Base-by-base conservation (phyloP, 768 basidiomycete genomes). In the Rubroboletus satanas region DNA sequence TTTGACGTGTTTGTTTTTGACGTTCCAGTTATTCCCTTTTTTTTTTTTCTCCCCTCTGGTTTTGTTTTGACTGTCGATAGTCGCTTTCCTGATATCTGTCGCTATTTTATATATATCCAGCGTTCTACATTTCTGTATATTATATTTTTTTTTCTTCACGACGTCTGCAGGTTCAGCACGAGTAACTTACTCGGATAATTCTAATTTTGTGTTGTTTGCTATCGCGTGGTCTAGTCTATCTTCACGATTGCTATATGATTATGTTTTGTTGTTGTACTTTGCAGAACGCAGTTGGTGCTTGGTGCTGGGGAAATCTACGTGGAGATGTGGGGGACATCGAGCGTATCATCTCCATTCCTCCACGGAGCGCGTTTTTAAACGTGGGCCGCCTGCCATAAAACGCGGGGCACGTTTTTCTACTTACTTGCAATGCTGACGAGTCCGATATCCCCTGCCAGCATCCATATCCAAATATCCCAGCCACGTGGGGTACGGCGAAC, bases 131-230 rank as follows among this genome's bases (percentile, higher is more conserved):
- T 59, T 59, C 62, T 67, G 67, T 67, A 69, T 36, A 60, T 45
- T 51, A 49, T 69, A 60, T 69, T 56, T 26, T 26, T 26, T 26
- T 26, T 51, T 55, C 45, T 58, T 59, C 45, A 49, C 39, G 54
- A 11, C 55, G 57, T 54, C 52, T 67, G 66, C 66, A 49, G 66
- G 62, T 68, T 46, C 64, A 67, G 58, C 44, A 64, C 66, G 64
- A 66, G 66, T 68, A 67, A 62, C 64, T 68, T 67, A 67, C 64
- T 66, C 59, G 66, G 57, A 63, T 68, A 68, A 63, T 68, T 57
- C 61, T 67, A 67, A 67, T 67, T 56, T 56, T 57, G 61, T 46
- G 32, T 58, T 49, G 49, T 33, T 45, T 53, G 59, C 45, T 45
- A 45, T 60, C 62, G 12, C 52, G 38, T 37, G 41, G 52, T 54